A percentile compares a stretch with the other conserved stretches of the same genome.
phyloP scores from a whole-genome alignment of 148 eudicot genomes.

The Cornus kousa region DNA sequence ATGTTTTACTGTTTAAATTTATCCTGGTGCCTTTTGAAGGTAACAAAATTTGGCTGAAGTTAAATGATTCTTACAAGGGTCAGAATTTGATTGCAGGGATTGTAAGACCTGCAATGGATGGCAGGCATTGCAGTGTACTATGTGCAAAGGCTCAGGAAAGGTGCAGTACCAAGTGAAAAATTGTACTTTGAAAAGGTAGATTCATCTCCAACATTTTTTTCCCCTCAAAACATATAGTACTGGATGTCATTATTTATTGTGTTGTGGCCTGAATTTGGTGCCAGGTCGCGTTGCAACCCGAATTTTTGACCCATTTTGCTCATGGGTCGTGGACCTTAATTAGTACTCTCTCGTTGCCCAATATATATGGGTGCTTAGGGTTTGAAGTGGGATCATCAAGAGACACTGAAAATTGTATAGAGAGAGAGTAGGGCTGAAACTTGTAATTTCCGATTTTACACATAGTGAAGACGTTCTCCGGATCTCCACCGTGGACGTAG shows the following conservation, averaged over 20 bases:
- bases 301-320: too few relatives aligned
- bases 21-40: background rate
- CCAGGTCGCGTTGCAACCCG: too few relatives aligned
- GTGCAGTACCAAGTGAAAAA: constrained; percentile 85
- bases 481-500: too few relatives aligned
- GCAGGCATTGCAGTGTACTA: constrained; percentile 85
- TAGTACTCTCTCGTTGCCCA: too few relatives aligned
- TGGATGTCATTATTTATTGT: background rate
- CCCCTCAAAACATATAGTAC: background rate
- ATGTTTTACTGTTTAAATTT: background rate
- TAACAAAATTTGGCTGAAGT: background rate
- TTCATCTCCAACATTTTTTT: constrained; percentile 2
- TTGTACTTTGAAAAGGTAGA: constrained; percentile 63
- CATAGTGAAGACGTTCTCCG: too few relatives aligned
- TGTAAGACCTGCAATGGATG: constrained; percentile 85
- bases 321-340: too few relatives aligned
- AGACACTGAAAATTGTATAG: too few relatives aligned
- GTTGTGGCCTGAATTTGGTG: too few relatives aligned
- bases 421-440: too few relatives aligned
- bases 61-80: constrained; percentile 6
- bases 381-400: too few relatives aligned
- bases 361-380: too few relatives aligned
- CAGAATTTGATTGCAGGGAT: constrained; percentile 42
- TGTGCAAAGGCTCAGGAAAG: constrained; percentile 85
- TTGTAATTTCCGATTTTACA: too few relatives aligned